phyloP scores from a whole-genome alignment of 208 protist genomes.

The Phytomonas serpens region DNA sequence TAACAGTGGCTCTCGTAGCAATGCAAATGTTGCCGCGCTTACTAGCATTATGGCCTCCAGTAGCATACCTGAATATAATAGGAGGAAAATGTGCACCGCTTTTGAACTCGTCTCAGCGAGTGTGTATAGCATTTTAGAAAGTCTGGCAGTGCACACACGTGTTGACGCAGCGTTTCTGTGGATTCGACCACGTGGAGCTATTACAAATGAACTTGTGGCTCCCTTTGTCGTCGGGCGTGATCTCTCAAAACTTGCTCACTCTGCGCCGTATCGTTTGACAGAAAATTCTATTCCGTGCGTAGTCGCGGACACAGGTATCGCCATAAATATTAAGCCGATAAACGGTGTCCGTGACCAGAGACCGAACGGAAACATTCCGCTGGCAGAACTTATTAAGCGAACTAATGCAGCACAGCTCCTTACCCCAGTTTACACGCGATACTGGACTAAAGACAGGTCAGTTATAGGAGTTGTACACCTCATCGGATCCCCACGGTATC shows the following conservation, averaged over 20 bases:
- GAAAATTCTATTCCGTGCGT: constrained; percentile 67
- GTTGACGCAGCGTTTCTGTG: constrained; percentile 70
- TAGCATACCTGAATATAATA: background rate
- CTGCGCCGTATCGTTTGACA: constrained; percentile 65
- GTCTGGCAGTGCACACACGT: constrained; percentile 62
- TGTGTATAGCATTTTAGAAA: constrained; percentile 74
- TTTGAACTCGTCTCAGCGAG: constrained; percentile 75
- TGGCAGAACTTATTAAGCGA: constrained; percentile 64
- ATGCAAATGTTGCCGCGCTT: background rate
- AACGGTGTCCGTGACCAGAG: background rate
- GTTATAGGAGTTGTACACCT: constrained; percentile 73
- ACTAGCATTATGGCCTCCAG: background rate
- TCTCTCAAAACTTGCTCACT: constrained; percentile 40
- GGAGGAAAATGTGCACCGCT: constrained; percentile 41
- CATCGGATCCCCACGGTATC: constrained; percentile 61
- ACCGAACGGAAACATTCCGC: constrained; percentile 17
- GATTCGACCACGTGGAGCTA: constrained; percentile 55
- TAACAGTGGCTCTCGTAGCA: background rate
- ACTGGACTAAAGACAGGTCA: constrained; percentile 17
- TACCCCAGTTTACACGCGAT: constrained; percentile 64
- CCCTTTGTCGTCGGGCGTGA: constrained; percentile 83
- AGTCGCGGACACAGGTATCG: constrained; percentile 66
- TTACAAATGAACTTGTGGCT: constrained; percentile 73
- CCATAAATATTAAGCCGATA: constrained; percentile 65
- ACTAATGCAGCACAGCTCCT: constrained; percentile 75